These are phyloP conservation scores for Diospyros lotus DNA, from an alignment of 148 eudicot genomes.

Conservation along the genomic window DNA sequence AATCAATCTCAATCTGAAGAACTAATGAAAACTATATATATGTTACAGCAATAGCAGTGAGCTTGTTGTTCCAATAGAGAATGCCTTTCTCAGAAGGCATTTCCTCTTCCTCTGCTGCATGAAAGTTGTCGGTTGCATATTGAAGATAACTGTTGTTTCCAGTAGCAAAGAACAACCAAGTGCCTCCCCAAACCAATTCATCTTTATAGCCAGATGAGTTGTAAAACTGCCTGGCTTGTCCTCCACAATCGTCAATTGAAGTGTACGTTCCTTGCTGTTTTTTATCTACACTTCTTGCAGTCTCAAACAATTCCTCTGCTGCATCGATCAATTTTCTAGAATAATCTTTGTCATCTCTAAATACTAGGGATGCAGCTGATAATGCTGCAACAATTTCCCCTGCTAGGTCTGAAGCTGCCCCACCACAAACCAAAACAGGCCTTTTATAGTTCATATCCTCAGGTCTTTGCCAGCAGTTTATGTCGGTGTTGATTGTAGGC, in stretches of 20 bases:
- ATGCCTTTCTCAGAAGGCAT: slow-evolving; percentile 20
- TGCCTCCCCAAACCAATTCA: slow-evolving; percentile 40
- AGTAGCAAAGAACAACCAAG: slow-evolving; percentile 40
- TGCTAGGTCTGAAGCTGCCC: slow-evolving; percentile 30
- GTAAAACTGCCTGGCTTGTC: slow-evolving; percentile 32
- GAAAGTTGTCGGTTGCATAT: slow-evolving; percentile 28
- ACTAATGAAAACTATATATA: not conserved
- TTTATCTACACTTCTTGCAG: slow-evolving; percentile 7
- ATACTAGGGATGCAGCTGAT: slow-evolving; percentile 38
- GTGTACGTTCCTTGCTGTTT: slow-evolving; percentile 24
- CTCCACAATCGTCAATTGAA: slow-evolving; percentile 25
- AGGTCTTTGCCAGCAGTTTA: slow-evolving; percentile 33
- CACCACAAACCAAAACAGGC: slow-evolving; percentile 22
- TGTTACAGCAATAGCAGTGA: slow-evolving; percentile 27
- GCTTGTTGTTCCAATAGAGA: slow-evolving; percentile 37
- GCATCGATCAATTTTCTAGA: slow-evolving; percentile 19
- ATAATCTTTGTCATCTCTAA: slow-evolving; percentile 21
- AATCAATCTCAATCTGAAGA: not conserved
- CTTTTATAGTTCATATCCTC: slow-evolving; percentile 33
- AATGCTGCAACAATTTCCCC: slow-evolving; percentile 38
- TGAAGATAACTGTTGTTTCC: slow-evolving; percentile 30
- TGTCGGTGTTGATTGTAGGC: slow-evolving; percentile 13
- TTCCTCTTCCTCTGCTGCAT: slow-evolving; percentile 24
- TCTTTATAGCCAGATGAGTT: slow-evolving; percentile 35
- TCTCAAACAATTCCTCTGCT: slow-evolving; percentile 25